phyloP scores from a whole-genome alignment of 1,284 basidiomycete species.

The Trametes hirsuta region DNA sequence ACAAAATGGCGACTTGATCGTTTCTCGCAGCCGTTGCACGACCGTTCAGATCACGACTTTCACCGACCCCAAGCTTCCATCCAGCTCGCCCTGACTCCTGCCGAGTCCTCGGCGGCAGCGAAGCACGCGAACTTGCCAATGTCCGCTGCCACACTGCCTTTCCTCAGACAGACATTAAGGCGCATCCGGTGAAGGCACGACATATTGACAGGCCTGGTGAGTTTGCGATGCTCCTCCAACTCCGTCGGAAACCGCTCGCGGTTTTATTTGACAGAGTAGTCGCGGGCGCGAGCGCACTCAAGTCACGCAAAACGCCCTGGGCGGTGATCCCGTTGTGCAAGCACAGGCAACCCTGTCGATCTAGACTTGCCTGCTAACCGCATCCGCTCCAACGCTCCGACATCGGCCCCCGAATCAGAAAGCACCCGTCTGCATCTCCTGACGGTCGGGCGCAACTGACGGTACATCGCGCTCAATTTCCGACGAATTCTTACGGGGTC shows the following conservation, averaged over 20 bases:
- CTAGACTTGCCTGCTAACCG: too few species aligned
- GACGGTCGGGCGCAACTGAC: too few species aligned
- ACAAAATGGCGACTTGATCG: background rate
- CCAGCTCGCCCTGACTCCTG: background rate
- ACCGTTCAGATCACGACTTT: background rate
- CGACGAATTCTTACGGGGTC: too few species aligned
- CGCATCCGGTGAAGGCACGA: background rate
- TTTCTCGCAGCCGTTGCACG: background rate
- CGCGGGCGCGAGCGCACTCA: background rate
- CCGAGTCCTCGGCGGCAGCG: background rate
- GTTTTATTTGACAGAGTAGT: slow-evolving; percentile 9
- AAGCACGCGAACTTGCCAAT: background rate
- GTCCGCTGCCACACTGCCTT: background rate
- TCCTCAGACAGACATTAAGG: background rate
- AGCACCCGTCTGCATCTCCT: too few species aligned
- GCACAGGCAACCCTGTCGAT: too few species aligned
- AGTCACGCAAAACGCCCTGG: background rate
- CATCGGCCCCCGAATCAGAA: too few species aligned
- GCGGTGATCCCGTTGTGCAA: slow-evolving; percentile 3
- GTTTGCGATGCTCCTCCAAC: background rate
- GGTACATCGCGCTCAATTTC: too few species aligned
- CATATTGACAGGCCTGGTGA: slow-evolving; percentile 5
- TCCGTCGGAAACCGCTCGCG: background rate
- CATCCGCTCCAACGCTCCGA: too few species aligned
- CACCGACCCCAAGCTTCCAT: background rate